Percentiles rank a stretch among this genome's conserved stretches.
Conservation (phyloP, 306 rosid genomes). For the Prunus persica region Prunus_persica_NCBIv2 NC_034010.1:18159001-18159500, state of each 20-base stretch:
- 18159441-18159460: neutral
- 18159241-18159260: neutral
- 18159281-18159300: neutral
- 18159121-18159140: constrained; percentile 24
- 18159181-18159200: constrained; percentile 55
- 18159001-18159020: neutral
- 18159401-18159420: neutral
- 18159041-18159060: neutral
- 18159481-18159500: constrained; percentile 4
- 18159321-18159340: too few relatives aligned
- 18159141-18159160: constrained; percentile 41
- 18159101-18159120: neutral
- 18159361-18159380: too few relatives aligned
- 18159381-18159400: neutral
- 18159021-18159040: neutral
- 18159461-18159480: neutral
- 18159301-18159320: neutral
- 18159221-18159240: constrained; percentile 17
- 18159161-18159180: constrained; percentile 37
- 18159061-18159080: constrained; percentile 19
- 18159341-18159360: too few relatives aligned
- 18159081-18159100: constrained; percentile 24
- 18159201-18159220: constrained; percentile 34
- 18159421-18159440: neutral
- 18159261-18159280: neutral